Conservation (phyloP, 257 asterid genomes). For the Solanum ossicruentum region DNA sequence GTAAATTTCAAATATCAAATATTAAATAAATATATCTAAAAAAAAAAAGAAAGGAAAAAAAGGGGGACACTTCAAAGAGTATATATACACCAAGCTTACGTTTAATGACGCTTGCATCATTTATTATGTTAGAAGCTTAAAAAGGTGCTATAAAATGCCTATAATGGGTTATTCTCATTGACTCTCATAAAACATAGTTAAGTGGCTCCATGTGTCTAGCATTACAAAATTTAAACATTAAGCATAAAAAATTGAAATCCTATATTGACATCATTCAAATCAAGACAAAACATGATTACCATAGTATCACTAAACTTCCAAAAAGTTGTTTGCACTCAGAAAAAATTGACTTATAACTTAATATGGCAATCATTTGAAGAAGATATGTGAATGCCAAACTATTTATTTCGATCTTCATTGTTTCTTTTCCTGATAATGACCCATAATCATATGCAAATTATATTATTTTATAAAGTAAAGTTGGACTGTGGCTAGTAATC, state of each 20-base stretch:
- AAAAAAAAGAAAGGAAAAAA: not conserved
- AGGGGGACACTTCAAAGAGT: not conserved
- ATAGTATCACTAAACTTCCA: not conserved
- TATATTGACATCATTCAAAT: not conserved
- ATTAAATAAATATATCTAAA: not conserved
- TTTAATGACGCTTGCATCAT: not conserved
- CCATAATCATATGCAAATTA: not conserved
- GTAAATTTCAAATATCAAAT: not conserved
- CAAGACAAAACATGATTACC: not conserved
- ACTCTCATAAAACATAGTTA: not conserved
- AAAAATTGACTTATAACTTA: not conserved
- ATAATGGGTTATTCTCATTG: not conserved
- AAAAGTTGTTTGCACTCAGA: not conserved
- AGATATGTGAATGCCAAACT: not conserved
- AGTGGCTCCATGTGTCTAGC: not conserved
- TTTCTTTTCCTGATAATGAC: not conserved
- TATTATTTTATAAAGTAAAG: not conserved
- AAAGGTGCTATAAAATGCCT: not conserved
- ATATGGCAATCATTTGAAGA: constrained; percentile 1
- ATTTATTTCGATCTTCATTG: not conserved
- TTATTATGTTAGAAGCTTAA: not conserved
- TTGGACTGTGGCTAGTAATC: not conserved
- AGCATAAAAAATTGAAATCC: not conserved
- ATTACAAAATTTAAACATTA: not conserved
- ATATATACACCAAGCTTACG: not conserved